These are phyloP conservation scores for Xylaria acuta DNA, from an alignment of 495 filamentous ascomycete genomes.

Conservation along the genomic window DNA sequence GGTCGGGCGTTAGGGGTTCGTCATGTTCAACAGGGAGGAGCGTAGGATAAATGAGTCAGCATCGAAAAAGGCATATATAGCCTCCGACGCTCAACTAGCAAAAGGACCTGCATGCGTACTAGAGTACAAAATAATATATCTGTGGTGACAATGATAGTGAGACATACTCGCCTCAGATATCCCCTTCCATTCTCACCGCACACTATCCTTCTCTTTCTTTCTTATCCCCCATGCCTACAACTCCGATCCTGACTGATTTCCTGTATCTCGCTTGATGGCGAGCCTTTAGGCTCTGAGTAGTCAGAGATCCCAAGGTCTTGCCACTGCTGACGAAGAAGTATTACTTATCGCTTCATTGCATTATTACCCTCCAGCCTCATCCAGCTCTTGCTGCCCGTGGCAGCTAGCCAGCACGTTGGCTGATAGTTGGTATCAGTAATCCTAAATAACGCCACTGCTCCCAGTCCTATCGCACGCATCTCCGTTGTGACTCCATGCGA, in stretches of 20 bases:
- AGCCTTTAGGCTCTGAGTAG: background rate
- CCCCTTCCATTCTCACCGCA: background rate
- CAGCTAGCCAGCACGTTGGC: background rate
- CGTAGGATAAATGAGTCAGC: background rate
- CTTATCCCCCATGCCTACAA: background rate
- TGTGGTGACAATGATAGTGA: background rate
- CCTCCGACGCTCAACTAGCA: slow-evolving; percentile 14
- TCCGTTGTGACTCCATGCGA: slow-evolving; percentile 2
- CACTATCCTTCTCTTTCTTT: background rate
- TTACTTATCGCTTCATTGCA: slow-evolving; percentile 15
- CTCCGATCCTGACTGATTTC: slow-evolving; percentile 1
- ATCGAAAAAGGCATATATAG: slow-evolving; percentile 2
- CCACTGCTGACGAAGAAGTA: background rate
- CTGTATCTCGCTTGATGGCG: background rate
- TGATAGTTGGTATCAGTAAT: slow-evolving; percentile 2
- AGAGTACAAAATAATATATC: slow-evolving; percentile 15
- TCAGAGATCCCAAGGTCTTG: slow-evolving; percentile 27
- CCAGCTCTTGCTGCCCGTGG: background rate
- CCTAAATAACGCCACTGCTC: background rate
- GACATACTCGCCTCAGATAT: slow-evolving; percentile 7
- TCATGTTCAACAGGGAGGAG: background rate
- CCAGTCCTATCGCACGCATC: background rate
- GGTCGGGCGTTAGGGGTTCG: background rate
- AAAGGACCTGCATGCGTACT: slow-evolving; percentile 21
- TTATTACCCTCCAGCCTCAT: background rate